A percentile compares a stretch with the other conserved stretches of the same genome.
phyloP scores from a whole-genome alignment of 2,329 filamentous ascomycete genomes.

The Plenodomus biglobosus region DNA sequence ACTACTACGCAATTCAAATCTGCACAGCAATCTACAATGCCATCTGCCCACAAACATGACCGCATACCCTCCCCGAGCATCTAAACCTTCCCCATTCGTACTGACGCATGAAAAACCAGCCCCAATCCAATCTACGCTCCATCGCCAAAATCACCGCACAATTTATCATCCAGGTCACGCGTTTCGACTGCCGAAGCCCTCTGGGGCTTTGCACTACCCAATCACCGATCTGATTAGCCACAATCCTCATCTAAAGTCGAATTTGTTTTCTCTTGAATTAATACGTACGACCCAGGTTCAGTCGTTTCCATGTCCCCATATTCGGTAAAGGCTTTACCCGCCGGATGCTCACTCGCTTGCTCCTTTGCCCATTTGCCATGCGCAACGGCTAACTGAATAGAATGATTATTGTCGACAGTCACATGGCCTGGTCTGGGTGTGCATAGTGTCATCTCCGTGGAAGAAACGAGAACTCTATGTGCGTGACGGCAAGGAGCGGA shows the following conservation, averaged over 20 bases:
- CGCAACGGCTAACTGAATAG: slow-evolving; percentile 5
- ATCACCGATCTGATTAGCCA: slow-evolving; percentile 4
- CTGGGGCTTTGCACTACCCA: slow-evolving; percentile 3
- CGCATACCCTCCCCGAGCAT: not conserved
- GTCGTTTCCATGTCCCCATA: slow-evolving; percentile 11
- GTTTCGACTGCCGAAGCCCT: slow-evolving; percentile 17
- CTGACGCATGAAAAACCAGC: not conserved
- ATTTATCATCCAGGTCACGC: slow-evolving; percentile 18
- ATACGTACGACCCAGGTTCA: slow-evolving; percentile 6
- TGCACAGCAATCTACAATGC: slow-evolving; percentile 2
- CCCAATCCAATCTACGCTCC: not conserved
- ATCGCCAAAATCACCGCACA: slow-evolving; percentile 2
- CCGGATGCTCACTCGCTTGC: slow-evolving; percentile 12
- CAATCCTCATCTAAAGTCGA: slow-evolving; percentile 13
- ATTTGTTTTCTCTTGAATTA: slow-evolving; percentile 18
- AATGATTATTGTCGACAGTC: slow-evolving; percentile 1
- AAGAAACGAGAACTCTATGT: not conserved
- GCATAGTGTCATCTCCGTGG: not conserved
- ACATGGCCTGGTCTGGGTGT: slow-evolving; percentile 2
- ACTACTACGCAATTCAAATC: slow-evolving; percentile 1
- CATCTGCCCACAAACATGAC: not conserved
- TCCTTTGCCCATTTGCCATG: not conserved
- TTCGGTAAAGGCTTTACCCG: slow-evolving; percentile 26
- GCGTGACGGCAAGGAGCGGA: not conserved
- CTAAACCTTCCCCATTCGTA: not conserved